Evolutionary conservation across 192 early-diverging fungal genomes (phyloP), one percentile per base, ranked within the genome.

Genomic region (Coemansia sp.): DNA sequence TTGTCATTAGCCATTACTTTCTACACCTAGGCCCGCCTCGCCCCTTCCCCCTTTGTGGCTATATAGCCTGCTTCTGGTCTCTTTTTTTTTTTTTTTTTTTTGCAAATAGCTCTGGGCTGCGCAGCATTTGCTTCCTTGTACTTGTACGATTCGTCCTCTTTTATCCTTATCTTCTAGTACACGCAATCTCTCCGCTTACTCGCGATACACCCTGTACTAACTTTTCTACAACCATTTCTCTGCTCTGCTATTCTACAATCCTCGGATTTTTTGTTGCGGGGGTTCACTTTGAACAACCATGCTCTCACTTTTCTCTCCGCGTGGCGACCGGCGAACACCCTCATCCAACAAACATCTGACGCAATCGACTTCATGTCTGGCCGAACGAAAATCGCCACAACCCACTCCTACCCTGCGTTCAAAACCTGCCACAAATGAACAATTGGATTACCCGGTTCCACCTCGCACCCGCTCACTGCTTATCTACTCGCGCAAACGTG

Each of bases 401-500:
- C 53, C 57, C 8, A 25, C 55, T 12, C 41, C 55, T 23, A 37
- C 60, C 36, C 36, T 32, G 23, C 67, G 45, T 29, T 14, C 59
- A 19, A 61, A 61, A 61, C 59, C 59, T 2, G 59, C 58, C 55
- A 50, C 66, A 39, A 34, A 44, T 45, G 50, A 51, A 51, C 42
- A 58, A 48, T 39, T 62, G 45, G 67, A 63, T 9, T 69, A 66
- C 17, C 64, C 70, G 42, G 37, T 81, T 25, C 80, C 80, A 4
- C 74, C 80, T 14, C 80, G 80, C 19, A 50, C 68, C 1, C 80
- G 80, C 36, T 82, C 80, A 7, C 69, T 82, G 48, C 41, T 53
- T 17, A 45, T 50, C 17, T 71, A 57, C 34, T 44, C 53, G 17
- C 64, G 59, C 55, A 66, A 75, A 75, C 67, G 17, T 50, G 15